Evolutionary conservation across 2,329 filamentous ascomycete species (phyloP), one percentile per base, ranked within the genome.

Genomic region (Ophiocordyceps unilateralis): DNA sequence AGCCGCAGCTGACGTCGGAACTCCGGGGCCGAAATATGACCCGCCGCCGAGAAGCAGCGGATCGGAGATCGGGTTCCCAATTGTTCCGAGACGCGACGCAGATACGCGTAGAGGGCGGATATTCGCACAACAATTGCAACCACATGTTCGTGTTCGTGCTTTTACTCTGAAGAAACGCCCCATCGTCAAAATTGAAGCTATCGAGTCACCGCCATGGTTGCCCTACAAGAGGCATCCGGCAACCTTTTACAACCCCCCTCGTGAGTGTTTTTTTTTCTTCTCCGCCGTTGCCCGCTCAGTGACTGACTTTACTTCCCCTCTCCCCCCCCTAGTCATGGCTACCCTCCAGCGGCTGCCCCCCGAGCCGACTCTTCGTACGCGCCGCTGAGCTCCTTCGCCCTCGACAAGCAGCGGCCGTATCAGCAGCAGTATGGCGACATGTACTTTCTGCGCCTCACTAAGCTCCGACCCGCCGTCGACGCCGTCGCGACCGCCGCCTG

Each of bases 351-450:
- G 60, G 24, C 51, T 60, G 26, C 53, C 20, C 64, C 74, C 41
- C 78, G 81, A 44, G 65, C 60, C 40, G 51, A 67, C 49, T 71
- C 70, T 9, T 56, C 57, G 44, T 96, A 95, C 67, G 80, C 76
- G 44, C 78, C 89, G 1, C 70, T 93, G 23, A 65, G 77, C 43
- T 82, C 79, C 8, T 96, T 87, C 60, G 66, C 67, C 41, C 74
- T 96, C 10, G 73, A 83, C 21, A 80, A 72, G 53, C 66, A 72
- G 46, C 72, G 72, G 47, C 81, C 87, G 43, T 98, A 96, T 60
- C 72, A 88, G 59, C 91, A 96, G 60, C 91, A 98, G 64, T 98
- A 84, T 72, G 85, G 83, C 48, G 91, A 98, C 62, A 89, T 96
- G 76, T 98, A 98, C 70, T 98, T 95, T 58, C 60, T 95, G 52